Evolutionary conservation across 768 basidiomycete species (phyloP), one percentile per base, ranked within the genome.

Genomic region (Pholiota molesta): DNA sequence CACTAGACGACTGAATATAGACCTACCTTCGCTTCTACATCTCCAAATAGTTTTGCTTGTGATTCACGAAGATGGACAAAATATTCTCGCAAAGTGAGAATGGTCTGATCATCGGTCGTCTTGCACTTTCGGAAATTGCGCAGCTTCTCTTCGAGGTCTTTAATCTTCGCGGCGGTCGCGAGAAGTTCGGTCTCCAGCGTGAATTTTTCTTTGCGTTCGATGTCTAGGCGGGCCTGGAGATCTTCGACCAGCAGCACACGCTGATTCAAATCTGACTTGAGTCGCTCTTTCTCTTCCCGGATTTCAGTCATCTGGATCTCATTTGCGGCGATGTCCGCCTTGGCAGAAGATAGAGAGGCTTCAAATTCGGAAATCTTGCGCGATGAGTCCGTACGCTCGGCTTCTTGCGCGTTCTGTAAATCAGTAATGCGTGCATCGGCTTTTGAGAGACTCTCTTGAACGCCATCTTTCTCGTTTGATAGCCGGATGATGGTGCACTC

Each of bases 401-500:
- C 49, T 31, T 68, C 57, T 23, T 52, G 42, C 14, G 10, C 21
- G 55, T 45, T 19, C 21, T 39, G 44, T 16, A 55, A 55, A 29
- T 62, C 62, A 52, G 53, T 58, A n/a, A 59, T 31, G 2, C 21
- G 14, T 11, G 23, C 28, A 28, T 65, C 62, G 21, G 31, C 51
- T 37, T 39, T 47, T 37, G 28, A 19, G 8, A 62, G 23, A 16
- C n/a, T 26, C 9, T 33, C 49, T 52, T 63, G 57, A 40, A 53
- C 47, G 17, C 4, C 52, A 17, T 47, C 58, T 13, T 64, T 31
- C 62, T 62, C 62, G 11, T 28, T 45, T 52, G 44, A 59, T 51
- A 68, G 57, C 55, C 58, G 44, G 11, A 19, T 13, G 31, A 68
- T 51, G 19, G 10, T 17, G 23, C 23, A 45, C n/a, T 62, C 57